Conservation (phyloP, 805 yeast genomes). For the Lachancea thermotolerans region DNA sequence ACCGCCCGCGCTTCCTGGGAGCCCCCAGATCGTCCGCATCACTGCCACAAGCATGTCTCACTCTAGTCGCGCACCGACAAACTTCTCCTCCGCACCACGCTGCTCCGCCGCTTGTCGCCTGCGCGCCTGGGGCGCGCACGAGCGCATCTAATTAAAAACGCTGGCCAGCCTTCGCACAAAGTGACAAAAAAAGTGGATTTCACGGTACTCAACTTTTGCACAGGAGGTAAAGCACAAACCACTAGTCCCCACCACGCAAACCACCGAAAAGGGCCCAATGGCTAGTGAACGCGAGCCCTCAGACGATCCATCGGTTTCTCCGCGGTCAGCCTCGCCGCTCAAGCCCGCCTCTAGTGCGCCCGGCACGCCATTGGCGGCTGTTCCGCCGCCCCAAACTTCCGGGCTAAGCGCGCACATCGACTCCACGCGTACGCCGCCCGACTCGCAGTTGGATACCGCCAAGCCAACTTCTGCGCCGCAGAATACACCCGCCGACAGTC, state of each 20-base stretch:
- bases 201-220: background rate
- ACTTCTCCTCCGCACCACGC: no score
- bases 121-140: no score
- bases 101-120: no score
- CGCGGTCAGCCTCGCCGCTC: background rate
- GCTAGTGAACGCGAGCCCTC: background rate
- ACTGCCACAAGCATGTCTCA: no score
- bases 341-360: background rate
- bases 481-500: slow-evolving; percentile 26
- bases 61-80: no score
- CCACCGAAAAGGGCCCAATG: background rate
- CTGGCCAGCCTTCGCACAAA: background rate
- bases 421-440: background rate
- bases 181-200: background rate
- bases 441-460: slow-evolving; percentile 14
- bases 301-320: background rate
- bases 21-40: no score
- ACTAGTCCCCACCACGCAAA: background rate
- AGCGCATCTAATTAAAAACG: no score
- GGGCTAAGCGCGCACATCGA: slow-evolving; percentile 4
- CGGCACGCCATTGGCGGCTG: background rate
- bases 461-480: slow-evolving; percentile 24
- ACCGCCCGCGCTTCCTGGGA: no score
- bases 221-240: background rate
- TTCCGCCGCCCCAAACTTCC: background rate